phyloP scores from a whole-genome alignment of 306 rosid genomes.

The Cucumis melo region DNA sequence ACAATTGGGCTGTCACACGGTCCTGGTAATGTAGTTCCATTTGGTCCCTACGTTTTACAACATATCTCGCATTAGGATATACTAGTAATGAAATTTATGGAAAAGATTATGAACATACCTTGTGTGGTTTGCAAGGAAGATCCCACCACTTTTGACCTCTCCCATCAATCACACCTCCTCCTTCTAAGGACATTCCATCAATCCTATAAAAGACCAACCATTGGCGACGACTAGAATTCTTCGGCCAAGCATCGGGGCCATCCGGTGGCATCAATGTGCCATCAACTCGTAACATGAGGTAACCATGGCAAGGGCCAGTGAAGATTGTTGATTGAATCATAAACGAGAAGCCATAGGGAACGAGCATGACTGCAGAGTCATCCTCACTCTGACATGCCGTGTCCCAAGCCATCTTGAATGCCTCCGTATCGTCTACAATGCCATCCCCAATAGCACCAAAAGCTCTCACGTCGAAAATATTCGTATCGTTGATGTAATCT shows the following conservation, averaged over 20 bases:
- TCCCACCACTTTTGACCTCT: constrained; percentile 68
- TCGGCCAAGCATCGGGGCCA: constrained; percentile 53
- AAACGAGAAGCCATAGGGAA: constrained; percentile 30
- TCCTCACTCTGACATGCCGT: constrained; percentile 34
- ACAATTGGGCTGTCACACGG: constrained; percentile 56
- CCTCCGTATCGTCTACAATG: constrained; percentile 36
- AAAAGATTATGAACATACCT: constrained; percentile 21
- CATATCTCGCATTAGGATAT: background rate
- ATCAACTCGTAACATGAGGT: constrained; percentile 28
- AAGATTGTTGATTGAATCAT: constrained; percentile 29
- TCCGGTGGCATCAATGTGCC: constrained; percentile 45
- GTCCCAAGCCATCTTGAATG: constrained; percentile 58
- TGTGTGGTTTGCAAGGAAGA: constrained; percentile 51
- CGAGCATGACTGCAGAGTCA: constrained; percentile 21
- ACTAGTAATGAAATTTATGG: background rate
- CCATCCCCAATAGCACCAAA: constrained; percentile 65
- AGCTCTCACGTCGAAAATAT: constrained; percentile 23
- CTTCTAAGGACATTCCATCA: constrained; percentile 31
- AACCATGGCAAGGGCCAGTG: constrained; percentile 29
- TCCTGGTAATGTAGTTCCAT: constrained; percentile 17
- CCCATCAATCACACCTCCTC: constrained; percentile 46
- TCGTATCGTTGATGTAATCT: background rate
- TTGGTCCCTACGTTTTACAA: constrained; percentile 13
- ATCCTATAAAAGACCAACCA: constrained; percentile 53
- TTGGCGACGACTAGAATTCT: constrained; percentile 17